Evolutionary conservation across 2,329 filamentous ascomycete genomes (phyloP).

Genomic region (Penicillium sp.): DNA sequence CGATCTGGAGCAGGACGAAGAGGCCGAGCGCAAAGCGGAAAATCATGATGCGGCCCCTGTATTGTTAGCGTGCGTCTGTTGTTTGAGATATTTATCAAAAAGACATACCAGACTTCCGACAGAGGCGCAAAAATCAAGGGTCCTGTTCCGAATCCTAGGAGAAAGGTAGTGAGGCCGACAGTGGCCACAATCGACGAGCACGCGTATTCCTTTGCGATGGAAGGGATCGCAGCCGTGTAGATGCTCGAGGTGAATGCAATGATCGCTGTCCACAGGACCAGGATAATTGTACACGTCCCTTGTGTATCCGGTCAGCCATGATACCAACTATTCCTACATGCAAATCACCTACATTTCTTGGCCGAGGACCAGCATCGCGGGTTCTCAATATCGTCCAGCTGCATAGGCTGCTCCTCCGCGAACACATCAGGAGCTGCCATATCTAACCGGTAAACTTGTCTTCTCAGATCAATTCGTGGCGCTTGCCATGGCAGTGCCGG

Average conservation of each 20-base stretch:
- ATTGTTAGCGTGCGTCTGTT: background rate
- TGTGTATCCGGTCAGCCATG: background rate
- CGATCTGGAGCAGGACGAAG: constrained; percentile 6
- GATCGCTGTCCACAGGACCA: constrained; percentile 6
- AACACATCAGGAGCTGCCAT: no score
- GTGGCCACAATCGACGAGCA: constrained; percentile 6
- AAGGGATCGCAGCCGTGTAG: background rate
- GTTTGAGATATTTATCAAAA: background rate
- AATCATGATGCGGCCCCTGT: constrained; percentile 2
- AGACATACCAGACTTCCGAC: constrained; percentile 7
- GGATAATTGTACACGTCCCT: constrained; percentile 1
- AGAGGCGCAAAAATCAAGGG: constrained; percentile 7
- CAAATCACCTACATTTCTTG: background rate
- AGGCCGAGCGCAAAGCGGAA: constrained; percentile 3
- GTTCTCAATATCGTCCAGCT: background rate
- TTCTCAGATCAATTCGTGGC: no score
- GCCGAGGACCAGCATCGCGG: background rate
- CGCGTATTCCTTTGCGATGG: background rate
- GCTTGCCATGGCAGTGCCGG: no score
- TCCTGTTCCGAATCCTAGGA: constrained; percentile 1
- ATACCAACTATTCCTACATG: background rate
- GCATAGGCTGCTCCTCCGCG: no score
- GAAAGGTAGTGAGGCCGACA: constrained; percentile 6
- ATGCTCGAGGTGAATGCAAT: constrained; percentile 6
- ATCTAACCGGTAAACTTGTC: no score